phyloP scores from a whole-genome alignment of 2,329 filamentous ascomycete species.

The Sphaerulina vaccinii region DNA sequence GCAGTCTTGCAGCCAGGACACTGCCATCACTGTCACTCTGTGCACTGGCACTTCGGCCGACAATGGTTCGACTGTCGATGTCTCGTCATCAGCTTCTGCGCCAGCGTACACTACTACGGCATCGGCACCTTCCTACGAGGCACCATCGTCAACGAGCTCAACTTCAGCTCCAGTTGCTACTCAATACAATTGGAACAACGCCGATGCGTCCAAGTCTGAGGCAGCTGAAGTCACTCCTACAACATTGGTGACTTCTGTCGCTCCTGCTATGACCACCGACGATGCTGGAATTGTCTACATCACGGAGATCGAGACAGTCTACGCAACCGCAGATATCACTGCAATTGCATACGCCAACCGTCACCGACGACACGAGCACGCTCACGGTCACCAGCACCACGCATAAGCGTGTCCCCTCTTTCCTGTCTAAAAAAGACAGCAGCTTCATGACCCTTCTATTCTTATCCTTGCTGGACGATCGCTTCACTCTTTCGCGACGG shows the following conservation, averaged over 20 bases:
- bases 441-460: conserved; percentile 14
- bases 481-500: conserved; percentile 20
- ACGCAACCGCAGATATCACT: conserved; percentile 31
- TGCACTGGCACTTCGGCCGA: conserved; percentile 34
- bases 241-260: conserved; percentile 24
- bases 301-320: conserved; percentile 27
- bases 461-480: conserved; percentile 4
- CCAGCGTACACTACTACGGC: neutral
- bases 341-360: conserved; percentile 26
- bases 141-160: conserved; percentile 15
- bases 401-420: conserved; percentile 6
- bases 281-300: conserved; percentile 31
- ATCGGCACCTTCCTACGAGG: conserved; percentile 17
- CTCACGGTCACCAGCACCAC: conserved; percentile 27
- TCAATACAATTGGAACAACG: conserved; percentile 17
- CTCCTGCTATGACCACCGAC: conserved; percentile 18
- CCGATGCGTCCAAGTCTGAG: conserved; percentile 14
- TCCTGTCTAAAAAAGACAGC: conserved; percentile 6
- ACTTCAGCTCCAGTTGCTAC: conserved; percentile 5
- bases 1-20: conserved; percentile 37
- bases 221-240: conserved; percentile 22
- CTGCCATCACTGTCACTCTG: conserved; percentile 39
- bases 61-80: conserved; percentile 15
- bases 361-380: conserved; percentile 31
- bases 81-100: conserved; percentile 7